Evolutionary conservation across 345 rosid species (phyloP), one percentile per base, ranked within the genome.

Genomic region (Turnera subulata): DNA sequence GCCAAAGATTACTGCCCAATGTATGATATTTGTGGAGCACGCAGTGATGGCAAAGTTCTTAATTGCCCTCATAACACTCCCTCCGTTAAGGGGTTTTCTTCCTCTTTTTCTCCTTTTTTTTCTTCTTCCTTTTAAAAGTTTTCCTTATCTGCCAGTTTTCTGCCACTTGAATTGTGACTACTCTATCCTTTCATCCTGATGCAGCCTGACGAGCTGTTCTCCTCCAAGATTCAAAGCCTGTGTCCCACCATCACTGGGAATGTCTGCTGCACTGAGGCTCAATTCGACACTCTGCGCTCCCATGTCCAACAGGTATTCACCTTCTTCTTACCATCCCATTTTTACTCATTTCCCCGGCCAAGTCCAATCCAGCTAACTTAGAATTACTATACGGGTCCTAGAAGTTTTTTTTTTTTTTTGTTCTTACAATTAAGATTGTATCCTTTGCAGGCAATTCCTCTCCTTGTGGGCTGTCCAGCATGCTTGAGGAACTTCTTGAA

Each of bases 401-500:
- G n/a, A n/a, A n/a, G n/a, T n/a, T n/a, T n/a, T n/a, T n/a, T n/a
- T n/a, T n/a, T n/a, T n/a, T n/a, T n/a, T n/a, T n/a, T n/a, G n/a
- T n/a, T n/a, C n/a, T n/a, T n/a, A n/a, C n/a, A n/a, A n/a, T n/a
- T n/a, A n/a, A n/a, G n/a, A n/a, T n/a, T n/a, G n/a, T n/a, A n/a
- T n/a, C n/a, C n/a, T n/a, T 50, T 58, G 53, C 53, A 66, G 70
- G 64, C 59, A 32, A 66, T 66, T 46, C 70, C 70, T 58, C 58
- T 66, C 47, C 70, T 66, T 23, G 70, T 66, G 51, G 70, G 70
- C 25, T 66, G 70, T 23, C 70, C 70, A 52, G 64, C 70, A 50
- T 66, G 70, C 64, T 52, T 66, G 64, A 66, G 70, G 70, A 66
- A 66, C 50, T 66, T 66, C 46, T 59, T 66, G 18, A 66, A 66